A percentile compares a stretch with the other conserved stretches of the same genome.
phyloP scores from a whole-genome alignment of 306 rosid species.

The Corylus avellana region DNA sequence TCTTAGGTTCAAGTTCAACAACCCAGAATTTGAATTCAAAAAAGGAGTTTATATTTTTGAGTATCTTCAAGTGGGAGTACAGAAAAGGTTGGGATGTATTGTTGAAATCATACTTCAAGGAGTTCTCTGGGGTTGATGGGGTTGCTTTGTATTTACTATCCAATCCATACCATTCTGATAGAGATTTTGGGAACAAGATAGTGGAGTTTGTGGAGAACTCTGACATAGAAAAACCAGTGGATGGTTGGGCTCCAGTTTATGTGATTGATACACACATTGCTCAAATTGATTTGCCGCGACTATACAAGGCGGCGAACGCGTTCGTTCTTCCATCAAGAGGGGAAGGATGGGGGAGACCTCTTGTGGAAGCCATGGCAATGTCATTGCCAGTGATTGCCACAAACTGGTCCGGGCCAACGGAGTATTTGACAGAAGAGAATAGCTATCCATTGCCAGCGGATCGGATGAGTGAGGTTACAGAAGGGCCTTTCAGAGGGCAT shows the following conservation, averaged over 20 bases:
- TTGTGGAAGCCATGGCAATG: constrained; percentile 94
- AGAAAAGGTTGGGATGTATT: constrained; percentile 95
- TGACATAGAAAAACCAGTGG: constrained; percentile 42
- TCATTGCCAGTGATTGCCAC: constrained; percentile 74
- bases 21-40: constrained; percentile 8
- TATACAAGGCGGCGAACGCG: constrained; percentile 74
- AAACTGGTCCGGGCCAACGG: constrained; percentile 90
- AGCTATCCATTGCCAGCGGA: constrained; percentile 68
- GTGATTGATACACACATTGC: constrained; percentile 73
- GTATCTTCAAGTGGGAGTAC: constrained; percentile 84
- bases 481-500: constrained; percentile 85
- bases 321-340: constrained; percentile 88
- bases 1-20: constrained; percentile 44
- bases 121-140: constrained; percentile 53
- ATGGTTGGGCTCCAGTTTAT: constrained; percentile 68
- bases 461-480: constrained; percentile 65
- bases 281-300: constrained; percentile 58
- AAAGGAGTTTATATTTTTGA: constrained; percentile 55
- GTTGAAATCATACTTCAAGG: constrained; percentile 64
- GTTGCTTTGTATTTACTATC: constrained; percentile 66
- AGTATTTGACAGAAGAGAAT: constrained; percentile 65
- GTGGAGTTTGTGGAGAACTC: constrained; percentile 63
- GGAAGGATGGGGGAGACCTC: constrained; percentile 93
- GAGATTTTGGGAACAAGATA: constrained; percentile 74
- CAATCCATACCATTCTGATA: constrained; percentile 79